Base-by-base conservation (phyloP, 2,329 filamentous ascomycete genomes). In the Ceratocystis lukuohia region DNA sequence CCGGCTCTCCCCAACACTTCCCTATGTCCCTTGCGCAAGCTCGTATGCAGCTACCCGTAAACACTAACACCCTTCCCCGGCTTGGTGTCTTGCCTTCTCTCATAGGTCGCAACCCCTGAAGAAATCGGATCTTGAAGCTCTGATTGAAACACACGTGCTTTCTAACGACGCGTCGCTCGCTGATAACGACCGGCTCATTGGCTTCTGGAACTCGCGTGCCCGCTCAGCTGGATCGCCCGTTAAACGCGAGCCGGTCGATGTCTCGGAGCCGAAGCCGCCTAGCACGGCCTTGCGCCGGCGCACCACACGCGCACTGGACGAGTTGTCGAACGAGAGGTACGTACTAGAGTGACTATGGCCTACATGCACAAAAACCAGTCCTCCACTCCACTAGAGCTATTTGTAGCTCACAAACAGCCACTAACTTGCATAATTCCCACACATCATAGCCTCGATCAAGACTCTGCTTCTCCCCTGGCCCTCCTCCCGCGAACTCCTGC, bases 101-200 rank as follows among this genome's bases (percentile, higher is more conserved):
- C 28, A 70, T 72, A 92, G 88, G 73, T 86, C 83, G 72, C 85
- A 89, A 70, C 79, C 81, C 66, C 78, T 87, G 70, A 88, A 88
- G 75, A 96, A 96, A 77, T 79, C 81, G 70, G 91, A 96, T 62
- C 83, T 97, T 68, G 89, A 93, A 73, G 75, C 81, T 68, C 83
- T 83, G 57, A 83, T 96, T 69, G 88, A 95, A 71, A 82, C 86
- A 61, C 86, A 85, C 76, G 83, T 96, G 59, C 80, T 84, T 70
- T 80, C 83, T 69, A 88, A 96, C 77, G 80, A 83, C 71, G 78
- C 82, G 69, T 80, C 80, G 69, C 87, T 89, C 73, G 79, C 82
- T 64, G 78, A 79, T 67, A 84, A 91, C 70, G 77, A 85, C 65
- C 80, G 79, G 66, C 83, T 96, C 73, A 77, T 82, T 69, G 85